Conservation (phyloP, 768 basidiomycete species). For the Kondoa subrosea region DNA sequence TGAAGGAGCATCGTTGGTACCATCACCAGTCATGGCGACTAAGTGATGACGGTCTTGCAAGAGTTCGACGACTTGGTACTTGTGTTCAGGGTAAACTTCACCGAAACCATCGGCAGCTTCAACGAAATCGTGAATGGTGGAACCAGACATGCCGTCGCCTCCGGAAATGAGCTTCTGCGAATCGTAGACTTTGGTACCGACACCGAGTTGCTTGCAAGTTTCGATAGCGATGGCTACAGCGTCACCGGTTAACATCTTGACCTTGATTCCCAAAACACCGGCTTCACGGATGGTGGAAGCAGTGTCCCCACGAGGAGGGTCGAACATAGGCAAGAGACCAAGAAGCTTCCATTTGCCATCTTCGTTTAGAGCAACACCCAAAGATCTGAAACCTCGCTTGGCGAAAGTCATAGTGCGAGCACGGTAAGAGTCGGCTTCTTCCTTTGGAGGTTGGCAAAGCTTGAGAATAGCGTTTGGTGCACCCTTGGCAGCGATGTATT, state of each 20-base stretch:
- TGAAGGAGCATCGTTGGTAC: slow-evolving; percentile 20
- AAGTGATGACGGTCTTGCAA: slow-evolving; percentile 37
- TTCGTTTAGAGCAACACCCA: slow-evolving; percentile 40
- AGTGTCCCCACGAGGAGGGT: slow-evolving; percentile 39
- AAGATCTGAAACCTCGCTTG: slow-evolving; percentile 37
- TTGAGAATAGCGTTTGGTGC: slow-evolving; percentile 39
- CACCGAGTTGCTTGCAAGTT: slow-evolving; percentile 37
- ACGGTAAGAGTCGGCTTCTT: slow-evolving; percentile 33
- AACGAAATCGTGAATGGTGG: slow-evolving; percentile 37
- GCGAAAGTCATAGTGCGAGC: slow-evolving; percentile 35
- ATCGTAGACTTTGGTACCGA: slow-evolving; percentile 40
- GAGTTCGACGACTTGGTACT: slow-evolving; percentile 33
- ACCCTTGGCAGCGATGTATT: slow-evolving; percentile 38
- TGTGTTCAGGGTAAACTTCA: slow-evolving; percentile 54
- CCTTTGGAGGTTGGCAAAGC: slow-evolving; percentile 32
- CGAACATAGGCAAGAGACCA: slow-evolving; percentile 38
- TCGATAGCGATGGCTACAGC: slow-evolving; percentile 41
- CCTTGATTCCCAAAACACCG: slow-evolving; percentile 35
- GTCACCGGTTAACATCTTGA: slow-evolving; percentile 44
- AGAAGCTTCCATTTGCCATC: slow-evolving; percentile 37
- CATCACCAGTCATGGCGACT: slow-evolving; percentile 38
- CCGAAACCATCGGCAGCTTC: slow-evolving; percentile 42
- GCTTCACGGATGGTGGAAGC: slow-evolving; percentile 38
- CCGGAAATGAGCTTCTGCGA: slow-evolving; percentile 37
- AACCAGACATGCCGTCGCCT: slow-evolving; percentile 35